A percentile compares a stretch with the other conserved stretches of the same genome.
phyloP scores from a whole-genome alignment of 306 rosid genomes.

The Rubus parviflorus region DNA sequence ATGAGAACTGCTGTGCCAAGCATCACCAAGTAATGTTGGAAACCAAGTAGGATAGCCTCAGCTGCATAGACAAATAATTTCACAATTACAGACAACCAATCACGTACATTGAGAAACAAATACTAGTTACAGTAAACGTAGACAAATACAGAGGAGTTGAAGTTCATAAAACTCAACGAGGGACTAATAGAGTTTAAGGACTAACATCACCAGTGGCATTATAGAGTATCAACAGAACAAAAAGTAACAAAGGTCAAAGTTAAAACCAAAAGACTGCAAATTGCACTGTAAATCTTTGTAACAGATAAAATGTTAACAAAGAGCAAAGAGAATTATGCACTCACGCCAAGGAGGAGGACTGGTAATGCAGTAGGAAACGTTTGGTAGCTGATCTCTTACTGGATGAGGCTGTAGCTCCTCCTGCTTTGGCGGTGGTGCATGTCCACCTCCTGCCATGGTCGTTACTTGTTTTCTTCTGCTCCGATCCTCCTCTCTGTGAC shows the following conservation, averaged over 20 bases:
- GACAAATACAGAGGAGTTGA: not conserved
- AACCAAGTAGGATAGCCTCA: conserved; percentile 94
- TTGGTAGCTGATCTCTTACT: conserved; percentile 79
- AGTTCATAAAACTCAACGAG: not conserved
- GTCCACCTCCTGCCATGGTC: conserved; percentile 62
- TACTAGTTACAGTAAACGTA: not conserved
- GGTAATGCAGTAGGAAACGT: conserved; percentile 82
- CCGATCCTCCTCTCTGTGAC: conserved; percentile 22
- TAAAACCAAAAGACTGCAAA: not conserved
- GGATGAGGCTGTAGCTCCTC: conserved; percentile 94
- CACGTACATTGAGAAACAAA: conserved; percentile 25
- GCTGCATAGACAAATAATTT: conserved; percentile 52
- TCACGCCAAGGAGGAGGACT: conserved; percentile 99
- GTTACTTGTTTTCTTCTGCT: conserved; percentile 8
- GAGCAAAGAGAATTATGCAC: conserved; percentile 28
- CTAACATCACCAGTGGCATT: not conserved
- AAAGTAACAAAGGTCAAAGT: not conserved
- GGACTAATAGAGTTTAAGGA: not conserved
- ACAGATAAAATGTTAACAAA: conserved; percentile 5
- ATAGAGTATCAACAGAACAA: not conserved
- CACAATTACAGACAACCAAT: conserved; percentile 11
- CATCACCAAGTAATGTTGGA: conserved; percentile 98
- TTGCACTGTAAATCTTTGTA: not conserved
- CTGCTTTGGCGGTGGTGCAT: conserved; percentile 83
- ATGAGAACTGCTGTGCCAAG: conserved; percentile 93